Evolutionary conservation across 345 rosid genomes (phyloP), one percentile per base, ranked within the genome.

Genomic region (Populus euphratica): DNA sequence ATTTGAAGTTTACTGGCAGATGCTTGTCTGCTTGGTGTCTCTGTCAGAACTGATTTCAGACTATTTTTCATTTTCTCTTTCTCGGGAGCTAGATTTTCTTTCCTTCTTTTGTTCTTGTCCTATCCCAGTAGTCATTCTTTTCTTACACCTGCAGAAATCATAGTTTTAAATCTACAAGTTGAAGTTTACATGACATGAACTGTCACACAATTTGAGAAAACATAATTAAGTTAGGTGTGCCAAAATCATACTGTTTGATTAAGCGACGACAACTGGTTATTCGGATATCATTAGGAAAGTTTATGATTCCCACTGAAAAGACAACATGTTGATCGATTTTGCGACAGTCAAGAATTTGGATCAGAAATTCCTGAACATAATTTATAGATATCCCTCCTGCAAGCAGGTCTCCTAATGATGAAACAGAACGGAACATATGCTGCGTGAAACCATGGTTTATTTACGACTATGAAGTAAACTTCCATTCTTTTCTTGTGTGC

Each of bases 401-500:
- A 61, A 73, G 36, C 29, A 62, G 69, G 41, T 62, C 18, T 61
- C 33, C 77, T 74, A 63, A 74, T 68, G 47, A 11, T 62, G 59
- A 25, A 61, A 73, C 20, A 8, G 56, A 39, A 27, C 33, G 63
- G 63, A 59, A 59, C 25, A 59, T 23, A n/a, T n/a, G 29, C 29
- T 59, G 63, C 63, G 3, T 5, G 63, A 59, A 23, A 59, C 63
- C 64, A 59, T n/a, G 10, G 64, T 59, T n/a, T 23, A 52, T 14
- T 50, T 56, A 41, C 64, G 25, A 16, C n/a, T 41, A 6, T 27
- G 23, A 62, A 41, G 6, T 41, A 61, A 16, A 69, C 5, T 69
- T 4, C 21, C 38, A 39, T 59, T 79, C 69, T 71, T 75, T 41
- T 35, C 36, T 29, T 75, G 44, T 71, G 47, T 38, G 54, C 5